A percentile compares a stretch with the other conserved stretches of the same genome.
These are phyloP conservation scores for Chenopodium formosanum DNA, from an alignment of 148 eudicot genomes.

Conservation along the genomic window DNA sequence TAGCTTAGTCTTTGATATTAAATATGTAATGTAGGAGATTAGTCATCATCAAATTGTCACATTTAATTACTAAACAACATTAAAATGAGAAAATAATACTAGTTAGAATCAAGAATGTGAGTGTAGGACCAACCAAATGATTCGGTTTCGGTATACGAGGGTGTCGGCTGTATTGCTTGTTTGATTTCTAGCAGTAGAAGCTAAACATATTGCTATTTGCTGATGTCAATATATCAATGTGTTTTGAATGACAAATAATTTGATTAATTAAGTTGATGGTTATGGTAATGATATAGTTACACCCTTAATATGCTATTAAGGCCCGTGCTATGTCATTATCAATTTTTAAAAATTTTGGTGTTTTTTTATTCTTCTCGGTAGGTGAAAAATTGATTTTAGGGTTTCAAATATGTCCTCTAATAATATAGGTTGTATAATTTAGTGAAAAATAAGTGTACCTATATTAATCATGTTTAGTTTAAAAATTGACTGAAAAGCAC, in stretches of 20 bases:
- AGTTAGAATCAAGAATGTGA: not conserved
- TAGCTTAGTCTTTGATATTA: not conserved
- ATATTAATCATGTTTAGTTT: too few species aligned
- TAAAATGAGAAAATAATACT: not conserved
- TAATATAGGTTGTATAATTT: too few species aligned
- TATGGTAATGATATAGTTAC: not conserved
- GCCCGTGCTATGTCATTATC: too few species aligned
- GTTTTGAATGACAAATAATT: not conserved
- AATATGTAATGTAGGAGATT: not conserved
- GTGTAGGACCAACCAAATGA: slow-evolving; percentile 21
- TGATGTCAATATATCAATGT: not conserved
- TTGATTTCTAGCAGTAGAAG: slow-evolving; percentile 11
- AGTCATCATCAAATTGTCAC: not conserved
- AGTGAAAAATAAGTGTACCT: too few species aligned
- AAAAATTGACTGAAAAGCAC: too few species aligned
- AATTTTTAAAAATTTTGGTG: too few species aligned
- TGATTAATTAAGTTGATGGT: not conserved
- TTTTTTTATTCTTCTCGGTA: too few species aligned
- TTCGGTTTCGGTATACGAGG: not conserved
- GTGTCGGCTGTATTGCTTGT: slow-evolving; percentile 12
- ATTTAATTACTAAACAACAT: not conserved
- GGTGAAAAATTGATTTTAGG: too few species aligned
- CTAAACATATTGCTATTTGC: not conserved
- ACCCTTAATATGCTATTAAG: too few species aligned
- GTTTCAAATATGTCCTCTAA: too few species aligned